Evolutionary conservation across 768 basidiomycete species (phyloP), one percentile per base, ranked within the genome.

Genomic region (Punctularia strigosozonata): DNA sequence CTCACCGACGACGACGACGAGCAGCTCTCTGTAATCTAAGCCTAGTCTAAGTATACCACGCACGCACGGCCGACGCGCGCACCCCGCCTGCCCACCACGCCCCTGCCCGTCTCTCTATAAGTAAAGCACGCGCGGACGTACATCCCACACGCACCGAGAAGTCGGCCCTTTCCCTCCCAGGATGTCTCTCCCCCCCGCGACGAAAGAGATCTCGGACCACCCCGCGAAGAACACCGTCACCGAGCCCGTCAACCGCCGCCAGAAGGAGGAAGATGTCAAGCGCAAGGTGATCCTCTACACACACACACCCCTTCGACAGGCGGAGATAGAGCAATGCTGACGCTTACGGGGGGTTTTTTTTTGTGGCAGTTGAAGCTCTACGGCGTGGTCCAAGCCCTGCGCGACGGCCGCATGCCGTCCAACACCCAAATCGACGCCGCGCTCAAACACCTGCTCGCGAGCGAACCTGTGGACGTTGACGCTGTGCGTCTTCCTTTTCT

Each of bases 361-460:
- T n/a, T 4, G 35, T 3, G 42, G 39, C 12, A 78, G 75, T 66
- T 94, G 39, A 75, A 74, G 38, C 61, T 94, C 32, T 92, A 80
- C 52, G 86, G 81, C 47, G 75, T 84, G 39, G 66, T 95, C 43
- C 65, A 82, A 47, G 90, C 89, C 0, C 75, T 95, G 52, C 71
- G 84, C 34, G 66, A 77, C 37, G 86, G 84, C 18, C 77, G 79
- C 41, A 65, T 85, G 53, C 90, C 88, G 6, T 67, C 80, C 40
- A 91, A 91, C 61, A 49, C 56, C 8, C 90, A 95, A 58, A 81
- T 92, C 48, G 79, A 87, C 60, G 50, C 66, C 15, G 71, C 78
- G 2, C 68, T 95, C 41, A 57, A 62, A 38, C 89, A 89, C 54
- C 69, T 84, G 30, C 61, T 74, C 44, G 56, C 66, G 22, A 45